A percentile compares a stretch with the other conserved stretches of the same genome.
Evolutionary conservation across 1,284 basidiomycete species (phyloP).

Genomic region (Cutaneotrichosporon sp.): DNA sequence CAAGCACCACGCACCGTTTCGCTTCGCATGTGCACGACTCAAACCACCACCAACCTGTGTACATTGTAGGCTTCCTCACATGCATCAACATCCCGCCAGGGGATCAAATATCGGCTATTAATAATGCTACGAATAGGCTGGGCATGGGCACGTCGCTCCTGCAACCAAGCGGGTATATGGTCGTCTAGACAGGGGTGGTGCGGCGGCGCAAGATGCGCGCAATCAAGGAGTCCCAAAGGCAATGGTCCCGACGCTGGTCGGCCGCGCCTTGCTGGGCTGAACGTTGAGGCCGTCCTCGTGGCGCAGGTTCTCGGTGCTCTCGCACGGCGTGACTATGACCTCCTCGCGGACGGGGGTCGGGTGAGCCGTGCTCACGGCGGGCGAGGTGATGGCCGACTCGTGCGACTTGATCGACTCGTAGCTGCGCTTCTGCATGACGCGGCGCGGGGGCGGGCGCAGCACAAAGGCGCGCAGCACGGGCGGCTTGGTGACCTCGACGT

Average conservation of each 20-base stretch:
- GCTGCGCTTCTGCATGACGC: conserved; percentile 27
- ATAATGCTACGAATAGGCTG: neutral
- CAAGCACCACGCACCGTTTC: neutral
- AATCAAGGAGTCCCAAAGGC: conserved; percentile 13
- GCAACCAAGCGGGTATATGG: neutral
- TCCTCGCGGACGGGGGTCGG: conserved; percentile 4
- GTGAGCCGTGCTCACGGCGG: neutral
- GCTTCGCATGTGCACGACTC: neutral
- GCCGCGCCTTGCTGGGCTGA: conserved; percentile 3
- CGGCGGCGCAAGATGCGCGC: neutral
- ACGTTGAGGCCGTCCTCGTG: neutral
- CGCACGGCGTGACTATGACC: conserved; percentile 17
- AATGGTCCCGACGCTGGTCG: conserved; percentile 13
- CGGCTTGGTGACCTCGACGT: neutral
- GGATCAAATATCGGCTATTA: neutral
- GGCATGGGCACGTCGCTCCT: neutral
- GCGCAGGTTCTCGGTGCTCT: conserved; percentile 12
- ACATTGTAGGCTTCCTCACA: conserved; percentile 12
- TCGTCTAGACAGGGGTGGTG: neutral
- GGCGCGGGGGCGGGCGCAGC: conserved; percentile 25
- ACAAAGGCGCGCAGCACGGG: conserved; percentile 21
- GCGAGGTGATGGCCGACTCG: neutral
- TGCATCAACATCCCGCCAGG: conserved; percentile 17
- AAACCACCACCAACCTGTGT: neutral
- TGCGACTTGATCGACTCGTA: conserved; percentile 21